Conservation (phyloP, 768 basidiomycete species). For the Boletus insuetus region DNA sequence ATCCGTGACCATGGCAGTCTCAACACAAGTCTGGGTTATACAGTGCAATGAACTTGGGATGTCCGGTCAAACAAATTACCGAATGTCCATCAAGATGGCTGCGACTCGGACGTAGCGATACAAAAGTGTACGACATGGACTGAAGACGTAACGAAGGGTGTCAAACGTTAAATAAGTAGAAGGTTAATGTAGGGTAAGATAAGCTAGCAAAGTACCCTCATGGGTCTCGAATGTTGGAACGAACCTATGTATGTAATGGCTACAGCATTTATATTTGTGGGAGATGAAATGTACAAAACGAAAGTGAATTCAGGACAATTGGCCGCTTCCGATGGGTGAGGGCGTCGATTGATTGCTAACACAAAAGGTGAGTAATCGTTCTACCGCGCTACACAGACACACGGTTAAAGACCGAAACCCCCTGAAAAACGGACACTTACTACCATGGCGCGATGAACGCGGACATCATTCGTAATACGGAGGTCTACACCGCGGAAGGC, state of each 20-base stretch:
- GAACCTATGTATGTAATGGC: conserved; percentile 12
- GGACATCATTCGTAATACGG: conserved; percentile 48
- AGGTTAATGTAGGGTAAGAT: neutral
- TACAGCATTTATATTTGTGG: conserved; percentile 15
- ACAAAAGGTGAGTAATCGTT: conserved; percentile 10
- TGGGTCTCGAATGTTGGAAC: neutral
- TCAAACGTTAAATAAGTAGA: neutral
- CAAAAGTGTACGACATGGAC: conserved; percentile 4
- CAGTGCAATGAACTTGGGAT: neutral
- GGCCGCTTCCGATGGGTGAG: neutral
- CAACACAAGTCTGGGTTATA: too few species aligned
- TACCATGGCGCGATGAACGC: conserved; percentile 48
- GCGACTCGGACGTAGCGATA: conserved; percentile 10
- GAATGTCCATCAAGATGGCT: conserved; percentile 3
- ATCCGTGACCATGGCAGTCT: conserved; percentile 20
- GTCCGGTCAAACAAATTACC: neutral
- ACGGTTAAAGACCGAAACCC: conserved; percentile 13
- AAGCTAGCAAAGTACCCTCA: neutral
- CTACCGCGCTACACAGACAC: conserved; percentile 20
- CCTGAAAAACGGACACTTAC: conserved; percentile 37
- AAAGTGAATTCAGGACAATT: neutral
- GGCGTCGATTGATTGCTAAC: conserved; percentile 14
- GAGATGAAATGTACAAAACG: conserved; percentile 3
- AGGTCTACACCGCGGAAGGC: conserved; percentile 59
- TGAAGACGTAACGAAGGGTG: neutral